Conservation (phyloP, 768 basidiomycete genomes). For the Suillus hirtellus region DNA sequence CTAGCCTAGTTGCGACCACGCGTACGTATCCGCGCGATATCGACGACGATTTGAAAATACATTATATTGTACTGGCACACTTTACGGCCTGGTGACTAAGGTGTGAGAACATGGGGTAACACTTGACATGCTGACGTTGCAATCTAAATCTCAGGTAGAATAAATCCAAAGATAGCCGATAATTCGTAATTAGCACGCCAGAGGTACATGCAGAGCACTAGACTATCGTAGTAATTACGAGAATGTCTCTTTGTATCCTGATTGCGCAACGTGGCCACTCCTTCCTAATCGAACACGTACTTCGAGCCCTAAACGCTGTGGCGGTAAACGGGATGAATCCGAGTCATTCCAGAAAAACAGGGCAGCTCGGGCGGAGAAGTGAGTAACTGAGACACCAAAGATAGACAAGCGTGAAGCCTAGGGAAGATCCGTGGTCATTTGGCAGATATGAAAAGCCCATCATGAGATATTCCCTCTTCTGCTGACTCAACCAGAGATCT, state of each 20-base stretch:
- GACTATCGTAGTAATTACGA: conserved; percentile 5
- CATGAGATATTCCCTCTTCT: conserved; percentile 18
- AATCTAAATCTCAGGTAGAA: not conserved
- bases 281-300: conserved; percentile 4
- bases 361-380: conserved; percentile 3
- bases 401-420: conserved; percentile 8
- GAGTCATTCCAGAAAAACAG: conserved; percentile 4
- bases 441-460: conserved; percentile 9
- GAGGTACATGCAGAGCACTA: not conserved
- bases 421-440: conserved; percentile 19
- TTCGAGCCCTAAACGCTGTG: conserved; percentile 6
- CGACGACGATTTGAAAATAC: not conserved
- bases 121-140: not conserved
- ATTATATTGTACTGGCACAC: too few species aligned
- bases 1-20: too few species aligned
- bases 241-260: conserved; percentile 3
- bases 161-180: conserved; percentile 3
- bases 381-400: conserved; percentile 11
- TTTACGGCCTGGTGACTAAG: not conserved
- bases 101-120: not conserved
- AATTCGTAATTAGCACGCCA: not conserved
- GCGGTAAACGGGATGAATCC: conserved; percentile 8
- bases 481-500: conserved; percentile 16
- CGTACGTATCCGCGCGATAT: not conserved
- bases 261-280: not conserved